Base-by-base conservation (phyloP, 108 stramenopile genomes). In the Cyclotella baltica region DNA sequence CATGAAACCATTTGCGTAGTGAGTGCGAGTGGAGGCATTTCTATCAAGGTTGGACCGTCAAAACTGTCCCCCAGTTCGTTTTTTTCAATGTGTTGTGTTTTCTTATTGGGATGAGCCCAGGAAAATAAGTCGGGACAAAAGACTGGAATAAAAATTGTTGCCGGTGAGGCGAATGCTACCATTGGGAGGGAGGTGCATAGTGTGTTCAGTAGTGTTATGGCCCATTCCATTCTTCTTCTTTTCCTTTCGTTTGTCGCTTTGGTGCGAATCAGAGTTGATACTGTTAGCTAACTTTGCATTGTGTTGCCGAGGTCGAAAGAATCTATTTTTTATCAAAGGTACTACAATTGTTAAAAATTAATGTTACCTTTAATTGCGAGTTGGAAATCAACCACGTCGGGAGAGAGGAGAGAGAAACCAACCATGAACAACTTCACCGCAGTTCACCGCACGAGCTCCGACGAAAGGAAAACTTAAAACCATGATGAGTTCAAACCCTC, bases 1-100 rank as follows among this genome's bases (percentile, higher is more conserved):
- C 61, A 64, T 34, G 34, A 37, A 13, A 73, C 36, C 62, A 63
- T 73, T 51, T 64, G 62, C 4, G 62, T 73, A 5, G 61, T 73
- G 25, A 73, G 30, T 59, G 72, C 62, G 25, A 64, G 72, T 23
- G 62, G 72, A 30, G 72, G 62, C 72, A 73, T 73, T 58, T 71
- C 70, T 36, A 71, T 57, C 15, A 64, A 5, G 2, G 37, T 23
- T 5, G 63, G 38, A 20, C n/a, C 23, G 6, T 64, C 63, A 8
- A 40, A 28, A 6, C 9, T 25, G 25, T 4, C 46, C 28, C 6
- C 28, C 9, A 20, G 10, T 31, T 40, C 10, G 48, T 55, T 43
- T 27, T 5, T 8, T 6, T 8, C 25, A 8, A 40, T 15, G 25
- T 25, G 22, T 18, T 30, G 16, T 22, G 43, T 28, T 5, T 38